A percentile compares a stretch with the other conserved stretches of the same genome.
These are phyloP conservation scores for Aspergillus olivimuriae DNA, from an alignment of 495 filamentous ascomycete species.

Conservation along the genomic window DNA sequence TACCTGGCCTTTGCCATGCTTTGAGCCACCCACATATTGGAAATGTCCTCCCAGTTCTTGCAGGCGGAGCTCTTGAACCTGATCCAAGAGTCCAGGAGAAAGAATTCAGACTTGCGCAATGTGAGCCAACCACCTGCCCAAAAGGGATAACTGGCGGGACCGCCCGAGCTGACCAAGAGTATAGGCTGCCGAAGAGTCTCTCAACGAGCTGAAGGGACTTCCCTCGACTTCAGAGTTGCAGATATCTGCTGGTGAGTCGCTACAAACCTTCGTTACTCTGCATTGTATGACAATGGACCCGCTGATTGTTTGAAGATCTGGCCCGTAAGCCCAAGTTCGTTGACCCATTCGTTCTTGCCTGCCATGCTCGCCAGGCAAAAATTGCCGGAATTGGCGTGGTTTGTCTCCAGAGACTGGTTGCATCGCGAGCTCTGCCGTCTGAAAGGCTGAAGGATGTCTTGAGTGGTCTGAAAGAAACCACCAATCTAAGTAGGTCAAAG, in stretches of 20 bases:
- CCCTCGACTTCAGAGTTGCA: conserved; percentile 74
- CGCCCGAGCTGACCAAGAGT: conserved; percentile 15
- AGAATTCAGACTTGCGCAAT: conserved; percentile 80
- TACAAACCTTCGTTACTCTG: neutral
- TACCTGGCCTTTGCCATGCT: conserved; percentile 26
- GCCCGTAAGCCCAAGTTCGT: conserved; percentile 74
- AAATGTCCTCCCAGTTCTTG: conserved; percentile 91
- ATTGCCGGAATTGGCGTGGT: conserved; percentile 79
- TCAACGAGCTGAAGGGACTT: conserved; percentile 80
- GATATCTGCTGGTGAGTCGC: conserved; percentile 66
- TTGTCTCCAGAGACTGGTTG: conserved; percentile 82
- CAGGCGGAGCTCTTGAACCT: conserved; percentile 84
- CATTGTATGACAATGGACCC: no score
- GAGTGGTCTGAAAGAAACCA: conserved; percentile 78
- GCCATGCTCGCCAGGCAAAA: conserved; percentile 79
- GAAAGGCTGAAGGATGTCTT: conserved; percentile 74
- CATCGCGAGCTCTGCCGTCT: conserved; percentile 68
- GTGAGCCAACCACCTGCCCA: conserved; percentile 38
- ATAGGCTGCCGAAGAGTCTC: conserved; percentile 88
- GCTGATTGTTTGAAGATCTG: conserved; percentile 58
- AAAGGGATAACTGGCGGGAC: conserved; percentile 2
- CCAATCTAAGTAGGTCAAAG: conserved; percentile 46
- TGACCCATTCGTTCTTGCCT: conserved; percentile 88
- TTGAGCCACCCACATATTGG: conserved; percentile 24
- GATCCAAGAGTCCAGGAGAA: conserved; percentile 92